These are phyloP conservation scores for Dipteronia sinensis DNA, from an alignment of 345 rosid genomes.

Conservation along the genomic window DNA sequence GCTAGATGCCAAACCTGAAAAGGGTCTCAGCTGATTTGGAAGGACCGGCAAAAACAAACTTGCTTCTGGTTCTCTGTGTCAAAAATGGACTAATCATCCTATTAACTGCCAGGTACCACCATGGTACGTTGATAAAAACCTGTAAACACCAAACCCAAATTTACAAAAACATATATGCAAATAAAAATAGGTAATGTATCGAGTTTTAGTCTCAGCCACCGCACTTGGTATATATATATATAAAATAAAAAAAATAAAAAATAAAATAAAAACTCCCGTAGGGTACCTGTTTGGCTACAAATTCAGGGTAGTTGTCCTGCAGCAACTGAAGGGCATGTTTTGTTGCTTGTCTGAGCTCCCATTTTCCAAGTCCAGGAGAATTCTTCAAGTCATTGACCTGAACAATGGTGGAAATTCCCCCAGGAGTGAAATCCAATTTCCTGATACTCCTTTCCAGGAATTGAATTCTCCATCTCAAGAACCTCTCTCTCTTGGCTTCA, in stretches of 20 bases:
- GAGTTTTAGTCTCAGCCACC: no score
- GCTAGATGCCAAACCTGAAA: constrained; percentile 52
- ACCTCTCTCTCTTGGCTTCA: constrained; percentile 67
- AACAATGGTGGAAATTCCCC: constrained; percentile 60
- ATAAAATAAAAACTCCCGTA: no score
- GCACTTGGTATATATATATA: no score
- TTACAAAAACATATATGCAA: not conserved
- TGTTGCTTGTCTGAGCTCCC: constrained; percentile 80
- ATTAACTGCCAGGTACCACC: constrained; percentile 73
- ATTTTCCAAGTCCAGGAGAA: constrained; percentile 78
- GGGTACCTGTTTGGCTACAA: constrained; percentile 85
- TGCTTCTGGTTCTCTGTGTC: constrained; percentile 75
- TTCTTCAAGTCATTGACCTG: constrained; percentile 90
- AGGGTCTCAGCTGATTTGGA: constrained; percentile 65
- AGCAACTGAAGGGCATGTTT: constrained; percentile 77
- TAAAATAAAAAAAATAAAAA: no score
- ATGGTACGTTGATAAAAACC: constrained; percentile 79
- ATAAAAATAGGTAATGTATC: not conserved
- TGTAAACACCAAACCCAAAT: constrained; percentile 22
- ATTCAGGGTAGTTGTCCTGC: constrained; percentile 96
- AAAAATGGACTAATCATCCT: constrained; percentile 70
- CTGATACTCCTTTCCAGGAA: constrained; percentile 87
- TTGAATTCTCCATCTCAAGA: constrained; percentile 85
- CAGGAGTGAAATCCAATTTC: constrained; percentile 82
- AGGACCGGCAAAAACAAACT: constrained; percentile 67